A percentile compares a stretch with the other conserved stretches of the same genome.
Evolutionary conservation across 2,329 filamentous ascomycete genomes (phyloP).

Genomic region (Lomentospora prolificans): DNA sequence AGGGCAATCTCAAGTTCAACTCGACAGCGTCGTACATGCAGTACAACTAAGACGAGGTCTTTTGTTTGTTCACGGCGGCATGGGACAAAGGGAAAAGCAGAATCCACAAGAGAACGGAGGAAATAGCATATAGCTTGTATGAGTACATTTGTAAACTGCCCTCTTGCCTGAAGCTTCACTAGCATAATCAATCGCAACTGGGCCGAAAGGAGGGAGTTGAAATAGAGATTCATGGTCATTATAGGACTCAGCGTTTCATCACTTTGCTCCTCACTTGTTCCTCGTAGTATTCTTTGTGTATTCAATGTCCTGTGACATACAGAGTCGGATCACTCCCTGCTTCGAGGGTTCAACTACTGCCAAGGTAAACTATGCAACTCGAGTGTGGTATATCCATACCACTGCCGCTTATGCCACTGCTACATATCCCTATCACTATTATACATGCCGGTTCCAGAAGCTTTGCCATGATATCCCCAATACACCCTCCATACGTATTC

Average conservation of each 20-base stretch:
- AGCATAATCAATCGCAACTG: neutral
- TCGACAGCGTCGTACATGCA: slow-evolving; percentile 97
- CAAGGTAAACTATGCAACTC: no score
- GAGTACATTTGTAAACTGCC: neutral
- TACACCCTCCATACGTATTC: no score
- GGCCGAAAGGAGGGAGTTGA: neutral
- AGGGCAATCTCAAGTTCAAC: slow-evolving; percentile 99
- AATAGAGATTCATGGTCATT: slow-evolving; percentile 1
- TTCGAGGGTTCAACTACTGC: no score
- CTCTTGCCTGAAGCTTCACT: neutral
- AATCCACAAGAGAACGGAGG: neutral
- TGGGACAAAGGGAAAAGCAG: neutral
- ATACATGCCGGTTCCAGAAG: no score
- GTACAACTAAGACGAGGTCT: slow-evolving; percentile 67
- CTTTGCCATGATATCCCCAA: no score
- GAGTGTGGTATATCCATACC: no score
- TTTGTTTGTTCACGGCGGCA: neutral
- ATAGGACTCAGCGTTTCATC: neutral
- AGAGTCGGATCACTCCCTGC: no score
- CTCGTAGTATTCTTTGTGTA: no score
- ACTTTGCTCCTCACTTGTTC: neutral
- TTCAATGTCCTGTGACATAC: no score
- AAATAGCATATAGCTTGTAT: slow-evolving; percentile 3
- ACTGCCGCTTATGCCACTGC: no score
- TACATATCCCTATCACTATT: no score